Conservation (phyloP, 192 early-diverging fungal genomes). For the Entomortierella lignicola region DNA sequence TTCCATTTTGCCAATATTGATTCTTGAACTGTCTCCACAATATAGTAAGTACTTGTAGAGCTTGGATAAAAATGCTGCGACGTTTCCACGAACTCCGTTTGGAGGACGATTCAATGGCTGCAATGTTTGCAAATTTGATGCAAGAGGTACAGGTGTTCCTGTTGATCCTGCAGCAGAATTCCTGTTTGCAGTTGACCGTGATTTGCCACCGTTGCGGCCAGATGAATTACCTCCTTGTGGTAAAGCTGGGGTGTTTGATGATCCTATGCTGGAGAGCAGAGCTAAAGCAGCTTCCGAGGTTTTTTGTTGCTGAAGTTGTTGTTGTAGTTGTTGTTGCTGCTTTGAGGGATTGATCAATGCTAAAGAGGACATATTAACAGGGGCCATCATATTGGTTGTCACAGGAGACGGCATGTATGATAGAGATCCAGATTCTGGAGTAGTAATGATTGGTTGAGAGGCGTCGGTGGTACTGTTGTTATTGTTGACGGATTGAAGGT, state of each 20-base stretch:
- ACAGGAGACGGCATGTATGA: constrained; percentile 17
- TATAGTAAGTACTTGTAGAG: constrained; percentile 33
- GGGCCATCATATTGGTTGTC: not conserved
- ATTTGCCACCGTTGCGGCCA: not conserved
- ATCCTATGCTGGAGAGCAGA: constrained; percentile 11
- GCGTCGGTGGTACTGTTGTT: constrained; percentile 1
- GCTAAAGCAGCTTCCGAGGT: constrained; percentile 19
- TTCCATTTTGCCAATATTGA: no score
- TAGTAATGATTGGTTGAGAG: constrained; percentile 13
- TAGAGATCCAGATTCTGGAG: constrained; percentile 9
- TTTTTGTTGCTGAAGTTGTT: constrained; percentile 6
- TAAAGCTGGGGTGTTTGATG: not conserved
- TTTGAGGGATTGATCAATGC: constrained; percentile 16
- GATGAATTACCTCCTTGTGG: not conserved
- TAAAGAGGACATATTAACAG: constrained; percentile 7
- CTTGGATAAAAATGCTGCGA: constrained; percentile 31
- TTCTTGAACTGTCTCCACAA: no score
- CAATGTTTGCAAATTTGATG: constrained; percentile 19
- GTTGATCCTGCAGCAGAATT: not conserved
- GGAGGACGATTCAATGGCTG: constrained; percentile 25
- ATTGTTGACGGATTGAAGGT: not conserved
- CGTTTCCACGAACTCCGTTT: constrained; percentile 27
- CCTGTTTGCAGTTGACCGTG: not conserved
- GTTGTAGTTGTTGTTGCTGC: constrained; percentile 16
- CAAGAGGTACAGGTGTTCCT: not conserved